Evolutionary conservation across 164 flowering plant genomes (phyloP).

Genomic region (Saururus chinensis): DNA sequence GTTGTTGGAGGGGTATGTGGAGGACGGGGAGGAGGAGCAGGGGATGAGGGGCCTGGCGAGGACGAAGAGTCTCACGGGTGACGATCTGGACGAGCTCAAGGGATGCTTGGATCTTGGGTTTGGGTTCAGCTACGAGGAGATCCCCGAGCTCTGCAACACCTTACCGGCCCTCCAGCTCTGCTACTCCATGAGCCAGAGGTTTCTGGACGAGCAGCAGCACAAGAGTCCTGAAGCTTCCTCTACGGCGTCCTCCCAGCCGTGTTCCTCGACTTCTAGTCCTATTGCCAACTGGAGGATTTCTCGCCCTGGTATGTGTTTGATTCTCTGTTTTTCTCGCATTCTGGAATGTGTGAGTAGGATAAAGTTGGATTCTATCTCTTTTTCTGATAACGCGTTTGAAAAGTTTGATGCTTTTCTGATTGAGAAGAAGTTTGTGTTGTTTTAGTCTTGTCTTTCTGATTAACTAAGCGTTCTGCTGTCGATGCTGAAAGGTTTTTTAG

Average conservation of each 20-base stretch:
- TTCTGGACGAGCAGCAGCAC: constrained; percentile 41
- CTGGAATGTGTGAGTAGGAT: too few species aligned
- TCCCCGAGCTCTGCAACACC: constrained; percentile 82
- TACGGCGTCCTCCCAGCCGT: constrained; percentile 2
- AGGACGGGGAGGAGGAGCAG: constrained; percentile 23
- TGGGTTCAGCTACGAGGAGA: constrained; percentile 79
- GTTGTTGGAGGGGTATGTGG: constrained; percentile 62
- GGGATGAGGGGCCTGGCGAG: constrained; percentile 19
- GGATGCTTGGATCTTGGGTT: constrained; percentile 88
- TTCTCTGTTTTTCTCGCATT: background rate
- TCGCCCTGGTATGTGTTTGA: constrained; percentile 54
- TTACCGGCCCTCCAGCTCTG: constrained; percentile 87
- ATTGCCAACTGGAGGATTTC: constrained; percentile 87
- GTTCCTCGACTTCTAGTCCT: constrained; percentile 27
- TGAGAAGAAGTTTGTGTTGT: background rate
- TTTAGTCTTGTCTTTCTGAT: background rate
- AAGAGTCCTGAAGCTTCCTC: constrained; percentile 25
- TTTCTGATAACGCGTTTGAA: background rate
- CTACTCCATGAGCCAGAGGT: constrained; percentile 81
- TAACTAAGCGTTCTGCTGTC: background rate
- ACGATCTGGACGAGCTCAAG: constrained; percentile 69
- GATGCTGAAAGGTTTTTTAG: background rate
- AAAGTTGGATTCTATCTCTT: background rate
- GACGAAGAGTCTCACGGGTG: constrained; percentile 70
- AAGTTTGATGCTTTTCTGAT: background rate